These are phyloP conservation scores for Ogataea thermomethanolica DNA, from an alignment of 805 yeast genomes.

Conservation along the genomic window DNA sequence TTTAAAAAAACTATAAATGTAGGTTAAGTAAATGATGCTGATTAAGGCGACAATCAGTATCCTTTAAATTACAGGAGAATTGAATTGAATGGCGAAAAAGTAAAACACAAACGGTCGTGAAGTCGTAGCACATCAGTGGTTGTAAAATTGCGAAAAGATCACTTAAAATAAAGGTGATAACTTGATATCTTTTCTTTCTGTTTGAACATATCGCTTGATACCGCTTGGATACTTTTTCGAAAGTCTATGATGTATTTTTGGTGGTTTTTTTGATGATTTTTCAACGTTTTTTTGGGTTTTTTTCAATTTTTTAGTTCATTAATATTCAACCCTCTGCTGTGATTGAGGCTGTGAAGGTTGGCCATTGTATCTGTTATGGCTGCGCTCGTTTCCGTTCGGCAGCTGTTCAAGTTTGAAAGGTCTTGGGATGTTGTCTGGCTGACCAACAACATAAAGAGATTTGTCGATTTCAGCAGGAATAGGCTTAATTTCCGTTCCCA, in stretches of 20 bases:
- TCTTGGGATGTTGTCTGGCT: slow-evolving; percentile 71
- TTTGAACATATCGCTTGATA: slow-evolving; percentile 1
- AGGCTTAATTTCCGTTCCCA: slow-evolving; percentile 96
- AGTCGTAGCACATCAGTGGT: slow-evolving; percentile 12
- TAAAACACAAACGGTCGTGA: slow-evolving; percentile 16
- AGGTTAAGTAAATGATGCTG: slow-evolving; percentile 2
- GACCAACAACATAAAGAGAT: slow-evolving; percentile 81
- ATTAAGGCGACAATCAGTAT: slow-evolving; percentile 6
- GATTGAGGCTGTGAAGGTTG: slow-evolving; percentile 31
- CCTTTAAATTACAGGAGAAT: slow-evolving; percentile 2
- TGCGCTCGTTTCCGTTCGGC: slow-evolving; percentile 31
- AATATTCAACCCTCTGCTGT: slow-evolving; percentile 16
- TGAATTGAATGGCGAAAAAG: slow-evolving; percentile 19
- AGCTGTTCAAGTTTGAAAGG: slow-evolving; percentile 75
- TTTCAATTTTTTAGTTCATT: slow-evolving; percentile 5
- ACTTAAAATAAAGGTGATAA: not conserved
- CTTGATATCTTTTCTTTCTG: slow-evolving; percentile 1
- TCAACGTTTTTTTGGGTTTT: slow-evolving; percentile 8
- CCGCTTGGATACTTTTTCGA: slow-evolving; percentile 9
- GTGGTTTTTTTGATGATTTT: slow-evolving; percentile 5
- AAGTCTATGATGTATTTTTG: slow-evolving; percentile 7
- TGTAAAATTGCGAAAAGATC: slow-evolving; percentile 7
- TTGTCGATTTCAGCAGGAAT: slow-evolving; percentile 93
- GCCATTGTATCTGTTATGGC: slow-evolving; percentile 26
- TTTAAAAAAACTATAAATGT: slow-evolving; percentile 9